Base-by-base conservation (phyloP, 164 flowering plant species). In the Berberis vulgaris region DNA sequence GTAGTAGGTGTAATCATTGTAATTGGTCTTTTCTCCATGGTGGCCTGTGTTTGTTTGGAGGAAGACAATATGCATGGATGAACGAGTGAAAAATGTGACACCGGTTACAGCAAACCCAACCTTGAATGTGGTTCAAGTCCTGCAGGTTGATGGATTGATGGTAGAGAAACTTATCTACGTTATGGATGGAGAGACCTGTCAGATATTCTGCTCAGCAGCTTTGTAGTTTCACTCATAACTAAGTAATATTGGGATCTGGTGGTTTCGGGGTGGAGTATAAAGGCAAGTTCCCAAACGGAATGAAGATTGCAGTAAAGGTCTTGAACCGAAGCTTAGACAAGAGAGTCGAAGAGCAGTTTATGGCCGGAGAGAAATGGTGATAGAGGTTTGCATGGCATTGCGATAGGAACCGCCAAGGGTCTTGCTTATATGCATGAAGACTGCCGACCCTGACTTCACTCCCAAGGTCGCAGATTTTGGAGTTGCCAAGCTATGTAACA, bases 391-490 rank as follows among this genome's bases (percentile, higher is more conserved):
- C 47, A 47, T 12, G 13, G 39, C 1, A 61, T 61, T 13, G 64
- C 53, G 1, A 47, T 46, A 2, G 63, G 52, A 45, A 60, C 63
- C 9, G 63, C 63, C 1, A 60, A 60, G 12, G 63, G 63, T 10
- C 41, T 60, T 1, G 52, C 52, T 12, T 60, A 60, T 26, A 13
- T 60, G 3, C 63, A 60, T 26, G 52, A 60, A 26, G 63, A 45
- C n/a, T 60, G 63, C 26, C 49, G 46, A 61, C 54, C 26, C 53
- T 2, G 47, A 61, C 2, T 61, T 61, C 1, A 2, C 13, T 8
- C 64, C 64, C 2, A 62, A 62, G 43, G 45, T 49, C 41, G 57
- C 57, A 4, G 65, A 62, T 62, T 62, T 62, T 42, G 65, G 65
- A 38, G n/a, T 62, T 5, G 65, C 65, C 5, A 62, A 49, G 54